A percentile compares a stretch with the other conserved stretches of the same genome.
Conservation (phyloP, 208 protist species). For the Crithidia bombi region DNA sequence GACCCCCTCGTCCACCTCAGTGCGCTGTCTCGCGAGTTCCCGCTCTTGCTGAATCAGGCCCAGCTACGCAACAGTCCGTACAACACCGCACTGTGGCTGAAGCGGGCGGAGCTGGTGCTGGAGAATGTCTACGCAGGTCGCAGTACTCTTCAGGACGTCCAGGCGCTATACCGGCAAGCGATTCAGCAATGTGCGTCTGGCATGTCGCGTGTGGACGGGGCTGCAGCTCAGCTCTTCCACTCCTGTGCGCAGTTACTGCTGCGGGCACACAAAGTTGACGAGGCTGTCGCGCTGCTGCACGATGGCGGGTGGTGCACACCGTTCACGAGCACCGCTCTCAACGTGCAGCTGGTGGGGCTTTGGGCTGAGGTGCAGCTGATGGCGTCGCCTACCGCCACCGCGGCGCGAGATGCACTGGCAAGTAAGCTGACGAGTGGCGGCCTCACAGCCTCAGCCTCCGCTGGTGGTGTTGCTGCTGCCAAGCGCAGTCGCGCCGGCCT, state of each 20-base stretch:
- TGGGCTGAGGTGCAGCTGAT: slow-evolving; percentile 63
- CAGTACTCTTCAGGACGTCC: slow-evolving; percentile 36
- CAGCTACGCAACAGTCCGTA: slow-evolving; percentile 56
- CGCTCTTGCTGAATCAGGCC: slow-evolving; percentile 70
- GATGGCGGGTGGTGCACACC: slow-evolving; percentile 66
- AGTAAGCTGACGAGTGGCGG: slow-evolving; percentile 27
- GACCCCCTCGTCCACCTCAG: slow-evolving; percentile 51
- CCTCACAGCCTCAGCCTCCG: not conserved
- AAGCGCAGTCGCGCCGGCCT: slow-evolving; percentile 36
- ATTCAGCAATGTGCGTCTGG: slow-evolving; percentile 70
- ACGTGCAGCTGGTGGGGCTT: slow-evolving; percentile 68
- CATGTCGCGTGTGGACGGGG: slow-evolving; percentile 48
- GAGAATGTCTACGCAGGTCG: slow-evolving; percentile 47
- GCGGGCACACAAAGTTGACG: slow-evolving; percentile 28
- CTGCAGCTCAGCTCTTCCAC: slow-evolving; percentile 67
- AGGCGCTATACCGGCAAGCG: slow-evolving; percentile 61
- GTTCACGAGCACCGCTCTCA: slow-evolving; percentile 59
- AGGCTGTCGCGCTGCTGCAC: slow-evolving; percentile 49
- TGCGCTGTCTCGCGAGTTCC: slow-evolving; percentile 47
- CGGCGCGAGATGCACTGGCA: slow-evolving; percentile 22
- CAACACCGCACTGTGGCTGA: slow-evolving; percentile 72
- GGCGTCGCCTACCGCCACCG: slow-evolving; percentile 1
- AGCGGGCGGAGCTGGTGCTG: slow-evolving; percentile 71
- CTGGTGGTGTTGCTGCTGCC: not conserved
- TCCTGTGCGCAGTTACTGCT: slow-evolving; percentile 52